phyloP scores from a whole-genome alignment of 345 rosid genomes.

The Limnanthes douglasii region DNA sequence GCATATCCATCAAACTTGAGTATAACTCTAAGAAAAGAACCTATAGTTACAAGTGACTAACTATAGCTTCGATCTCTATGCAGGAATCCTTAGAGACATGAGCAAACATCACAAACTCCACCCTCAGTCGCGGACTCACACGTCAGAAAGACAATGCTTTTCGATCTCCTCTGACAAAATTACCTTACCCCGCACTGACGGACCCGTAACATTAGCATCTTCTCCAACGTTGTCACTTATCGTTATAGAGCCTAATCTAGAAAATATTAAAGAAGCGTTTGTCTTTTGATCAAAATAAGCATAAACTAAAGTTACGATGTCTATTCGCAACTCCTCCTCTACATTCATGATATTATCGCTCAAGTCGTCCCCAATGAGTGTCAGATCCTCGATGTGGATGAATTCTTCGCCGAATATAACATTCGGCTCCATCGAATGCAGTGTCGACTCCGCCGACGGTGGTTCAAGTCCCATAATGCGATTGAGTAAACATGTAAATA shows the following conservation, averaged over 20 bases:
- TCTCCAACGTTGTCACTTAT: constrained; percentile 10
- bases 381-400: constrained; percentile 63
- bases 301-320: no score
- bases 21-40: constrained; percentile 88
- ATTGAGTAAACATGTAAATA: no score
- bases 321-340: constrained; percentile 21
- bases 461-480: no score
- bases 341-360: constrained; percentile 70
- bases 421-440: constrained; percentile 17
- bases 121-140: constrained; percentile 58
- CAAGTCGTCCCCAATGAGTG: constrained; percentile 22
- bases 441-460: constrained; percentile 26
- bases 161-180: constrained; percentile 52
- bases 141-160: constrained; percentile 41
- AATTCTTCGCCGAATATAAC: constrained; percentile 34
- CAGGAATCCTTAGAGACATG: constrained; percentile 95
- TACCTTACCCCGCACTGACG: constrained; percentile 15
- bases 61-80: constrained; percentile 70
- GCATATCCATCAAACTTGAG: constrained; percentile 58
- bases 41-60: constrained; percentile 69
- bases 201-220: constrained; percentile 3
- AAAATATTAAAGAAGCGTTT: no score
- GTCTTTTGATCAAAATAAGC: no score
- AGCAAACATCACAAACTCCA: constrained; percentile 74
- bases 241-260: constrained; percentile 4